phyloP scores from a whole-genome alignment of 2,329 filamentous ascomycete species.

The Colletotrichum sp. region DNA sequence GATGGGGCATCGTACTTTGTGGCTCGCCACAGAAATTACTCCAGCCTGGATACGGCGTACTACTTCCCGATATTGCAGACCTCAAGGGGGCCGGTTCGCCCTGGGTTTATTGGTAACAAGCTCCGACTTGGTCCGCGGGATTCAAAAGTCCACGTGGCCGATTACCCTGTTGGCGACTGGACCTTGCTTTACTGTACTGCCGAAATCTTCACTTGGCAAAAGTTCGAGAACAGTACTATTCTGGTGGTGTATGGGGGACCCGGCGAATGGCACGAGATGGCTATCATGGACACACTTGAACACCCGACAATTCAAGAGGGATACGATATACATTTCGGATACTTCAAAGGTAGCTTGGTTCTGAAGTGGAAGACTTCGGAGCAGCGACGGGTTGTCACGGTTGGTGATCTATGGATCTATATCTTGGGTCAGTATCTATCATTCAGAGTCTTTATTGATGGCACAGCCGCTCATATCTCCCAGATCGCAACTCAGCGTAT shows the following conservation, averaged over 20 bases:
- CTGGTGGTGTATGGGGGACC: constrained; percentile 68
- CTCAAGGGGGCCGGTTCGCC: constrained; percentile 45
- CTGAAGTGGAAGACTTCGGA: constrained; percentile 56
- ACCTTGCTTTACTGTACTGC: constrained; percentile 70
- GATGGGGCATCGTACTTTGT: constrained; percentile 66
- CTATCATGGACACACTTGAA: constrained; percentile 40
- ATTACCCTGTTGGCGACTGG: constrained; percentile 66
- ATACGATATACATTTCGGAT: constrained; percentile 5
- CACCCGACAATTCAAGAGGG: constrained; percentile 39
- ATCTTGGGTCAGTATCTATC: constrained; percentile 49
- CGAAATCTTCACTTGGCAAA: constrained; percentile 74
- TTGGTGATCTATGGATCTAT: constrained; percentile 57
- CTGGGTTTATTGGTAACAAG: constrained; percentile 63
- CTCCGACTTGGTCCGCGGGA: constrained; percentile 67
- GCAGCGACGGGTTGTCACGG: constrained; percentile 54
- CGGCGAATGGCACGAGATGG: constrained; percentile 67
- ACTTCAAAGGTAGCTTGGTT: constrained; percentile 15
- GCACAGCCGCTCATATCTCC: not conserved
- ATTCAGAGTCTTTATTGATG: accelerated
- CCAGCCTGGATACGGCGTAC: constrained; percentile 55
- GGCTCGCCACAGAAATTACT: constrained; percentile 68
- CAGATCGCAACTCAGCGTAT: constrained; percentile 69
- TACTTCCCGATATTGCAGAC: constrained; percentile 70
- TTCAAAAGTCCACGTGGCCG: constrained; percentile 69
- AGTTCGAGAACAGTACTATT: constrained; percentile 61